phyloP scores from a whole-genome alignment of 176 grass and related monocot genomes.

The Areca catechu region DNA sequence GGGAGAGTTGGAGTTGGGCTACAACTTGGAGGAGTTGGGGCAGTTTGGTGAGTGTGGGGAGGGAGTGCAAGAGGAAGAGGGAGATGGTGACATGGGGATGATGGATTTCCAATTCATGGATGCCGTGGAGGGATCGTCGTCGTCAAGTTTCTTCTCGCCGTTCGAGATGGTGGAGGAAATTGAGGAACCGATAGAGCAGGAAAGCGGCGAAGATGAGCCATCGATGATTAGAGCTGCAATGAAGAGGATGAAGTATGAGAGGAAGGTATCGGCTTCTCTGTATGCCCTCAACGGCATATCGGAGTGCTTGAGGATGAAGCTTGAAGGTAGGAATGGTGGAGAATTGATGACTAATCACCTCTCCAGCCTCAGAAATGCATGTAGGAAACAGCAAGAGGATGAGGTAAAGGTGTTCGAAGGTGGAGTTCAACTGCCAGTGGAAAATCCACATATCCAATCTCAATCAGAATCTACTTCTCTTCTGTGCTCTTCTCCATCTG shows the following conservation, averaged over 20 bases:
- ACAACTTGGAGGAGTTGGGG: neutral
- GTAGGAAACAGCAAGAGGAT: constrained; percentile 20
- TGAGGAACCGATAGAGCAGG: constrained; percentile 8
- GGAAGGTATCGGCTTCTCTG: constrained; percentile 19
- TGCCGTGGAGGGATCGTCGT: constrained; percentile 8
- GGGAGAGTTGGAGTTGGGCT: too few species aligned
- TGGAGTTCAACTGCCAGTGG: neutral
- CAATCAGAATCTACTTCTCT: neutral
- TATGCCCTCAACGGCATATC: constrained; percentile 20
- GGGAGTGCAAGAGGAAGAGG: constrained; percentile 19
- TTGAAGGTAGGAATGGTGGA: constrained; percentile 1
- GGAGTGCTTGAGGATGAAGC: constrained; percentile 13
- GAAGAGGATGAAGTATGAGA: constrained; percentile 29
- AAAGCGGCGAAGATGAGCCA: constrained; percentile 5
- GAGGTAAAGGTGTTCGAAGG: neutral
- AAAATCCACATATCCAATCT: too few species aligned
- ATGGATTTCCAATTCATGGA: constrained; percentile 70
- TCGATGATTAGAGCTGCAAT: constrained; percentile 6
- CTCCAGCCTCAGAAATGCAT: constrained; percentile 44
- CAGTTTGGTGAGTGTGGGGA: neutral
- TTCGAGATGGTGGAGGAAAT: constrained; percentile 23
- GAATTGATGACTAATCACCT: constrained; percentile 28
- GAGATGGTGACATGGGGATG: constrained; percentile 6
- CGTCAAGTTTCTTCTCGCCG: constrained; percentile 7
- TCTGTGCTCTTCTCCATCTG: neutral